phyloP scores from a whole-genome alignment of 2,329 filamentous ascomycete genomes.

The Thelonectria olida region DNA sequence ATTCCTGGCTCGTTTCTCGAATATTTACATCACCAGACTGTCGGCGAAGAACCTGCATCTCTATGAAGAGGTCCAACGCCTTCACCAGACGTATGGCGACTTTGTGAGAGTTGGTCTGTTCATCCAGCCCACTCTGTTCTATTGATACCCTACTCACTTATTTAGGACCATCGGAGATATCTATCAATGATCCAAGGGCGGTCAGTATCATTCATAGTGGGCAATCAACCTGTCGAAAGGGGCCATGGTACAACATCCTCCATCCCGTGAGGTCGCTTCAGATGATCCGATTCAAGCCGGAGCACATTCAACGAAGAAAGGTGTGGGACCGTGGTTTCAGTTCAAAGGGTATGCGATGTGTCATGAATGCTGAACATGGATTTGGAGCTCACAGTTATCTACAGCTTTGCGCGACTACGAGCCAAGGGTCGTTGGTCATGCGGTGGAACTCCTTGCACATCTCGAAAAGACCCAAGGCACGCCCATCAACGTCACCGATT shows the following conservation, averaged over 20 bases:
- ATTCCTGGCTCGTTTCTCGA: conserved; percentile 38
- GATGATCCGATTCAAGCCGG: conserved; percentile 14
- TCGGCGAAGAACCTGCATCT: conserved; percentile 34
- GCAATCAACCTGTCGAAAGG: conserved; percentile 21
- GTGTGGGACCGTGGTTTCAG: conserved; percentile 24
- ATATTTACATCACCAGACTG: conserved; percentile 34
- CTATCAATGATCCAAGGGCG: conserved; percentile 12
- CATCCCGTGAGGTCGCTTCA: conserved; percentile 11
- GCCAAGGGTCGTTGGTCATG: conserved; percentile 37
- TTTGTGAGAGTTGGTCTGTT: conserved; percentile 21
- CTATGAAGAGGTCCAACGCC: conserved; percentile 37
- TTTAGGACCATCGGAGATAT: conserved; percentile 21
- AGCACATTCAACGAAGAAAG: conserved; percentile 19
- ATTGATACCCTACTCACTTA: background rate
- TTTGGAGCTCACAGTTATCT: background rate
- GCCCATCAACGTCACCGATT: conserved; percentile 41
- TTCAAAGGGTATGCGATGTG: conserved; percentile 4
- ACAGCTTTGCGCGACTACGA: conserved; percentile 37
- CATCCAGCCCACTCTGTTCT: no score
- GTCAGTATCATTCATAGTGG: conserved; percentile 14
- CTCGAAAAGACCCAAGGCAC: conserved; percentile 24
- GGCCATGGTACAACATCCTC: conserved; percentile 23
- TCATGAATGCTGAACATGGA: background rate
- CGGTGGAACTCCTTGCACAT: conserved; percentile 32
- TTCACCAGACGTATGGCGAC: conserved; percentile 23